These are phyloP conservation scores for Paratinospora sagittata DNA, from an alignment of 164 flowering plant genomes.

Conservation along the genomic window DNA sequence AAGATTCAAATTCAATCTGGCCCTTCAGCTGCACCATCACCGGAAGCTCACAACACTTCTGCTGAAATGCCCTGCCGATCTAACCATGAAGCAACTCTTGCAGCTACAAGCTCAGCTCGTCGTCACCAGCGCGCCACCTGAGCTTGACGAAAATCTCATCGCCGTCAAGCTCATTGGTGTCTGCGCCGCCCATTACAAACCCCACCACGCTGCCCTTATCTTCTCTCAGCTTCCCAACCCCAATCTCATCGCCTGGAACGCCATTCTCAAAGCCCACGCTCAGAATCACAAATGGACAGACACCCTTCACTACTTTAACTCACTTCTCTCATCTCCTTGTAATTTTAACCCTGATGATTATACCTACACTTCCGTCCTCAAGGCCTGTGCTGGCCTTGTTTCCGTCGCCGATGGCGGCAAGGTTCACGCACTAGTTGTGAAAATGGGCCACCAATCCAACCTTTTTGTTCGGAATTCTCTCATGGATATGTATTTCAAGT, in stretches of 20 bases:
- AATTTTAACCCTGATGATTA: conserved; percentile 26
- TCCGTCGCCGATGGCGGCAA: conserved; percentile 17
- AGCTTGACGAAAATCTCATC: conserved; percentile 25
- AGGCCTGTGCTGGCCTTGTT: conserved; percentile 28
- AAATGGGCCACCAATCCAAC: conserved; percentile 26
- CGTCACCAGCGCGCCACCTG: conserved; percentile 24
- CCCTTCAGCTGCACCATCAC: conserved; percentile 19
- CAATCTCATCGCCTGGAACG: conserved; percentile 26
- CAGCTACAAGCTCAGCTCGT: conserved; percentile 34
- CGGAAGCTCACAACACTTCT: conserved; percentile 21
- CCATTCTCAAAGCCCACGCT: conserved; percentile 34
- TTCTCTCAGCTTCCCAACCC: conserved; percentile 27
- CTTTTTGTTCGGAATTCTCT: conserved; percentile 33
- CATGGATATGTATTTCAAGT: conserved; percentile 34
- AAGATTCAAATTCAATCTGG: conserved; percentile 17
- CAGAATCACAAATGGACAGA: conserved; percentile 24
- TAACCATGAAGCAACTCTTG: conserved; percentile 26
- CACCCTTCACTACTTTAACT: conserved; percentile 22
- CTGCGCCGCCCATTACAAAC: conserved; percentile 23
- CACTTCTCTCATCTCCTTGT: conserved; percentile 13
- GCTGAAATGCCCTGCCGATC: conserved; percentile 26
- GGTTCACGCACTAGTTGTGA: conserved; percentile 17
- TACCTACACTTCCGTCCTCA: conserved; percentile 37
- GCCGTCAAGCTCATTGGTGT: conserved; percentile 36
- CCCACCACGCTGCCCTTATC: conserved; percentile 30